A percentile compares a stretch with the other conserved stretches of the same genome.
Evolutionary conservation across 805 yeast genomes (phyloP).

Genomic region (Candida chilensis): DNA sequence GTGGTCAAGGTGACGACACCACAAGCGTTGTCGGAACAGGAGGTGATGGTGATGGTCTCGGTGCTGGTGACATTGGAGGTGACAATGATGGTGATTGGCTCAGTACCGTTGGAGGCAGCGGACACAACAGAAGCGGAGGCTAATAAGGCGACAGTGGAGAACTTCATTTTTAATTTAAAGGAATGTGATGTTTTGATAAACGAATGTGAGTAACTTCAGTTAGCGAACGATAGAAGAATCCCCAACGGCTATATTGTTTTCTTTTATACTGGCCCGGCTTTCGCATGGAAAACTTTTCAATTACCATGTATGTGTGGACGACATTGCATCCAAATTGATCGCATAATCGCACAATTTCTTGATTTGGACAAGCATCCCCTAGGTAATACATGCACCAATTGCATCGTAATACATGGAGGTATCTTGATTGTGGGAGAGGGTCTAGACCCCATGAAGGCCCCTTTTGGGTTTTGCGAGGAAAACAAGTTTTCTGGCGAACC

Average conservation of each 20-base stretch:
- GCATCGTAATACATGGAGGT: no score
- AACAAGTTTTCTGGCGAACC: no score
- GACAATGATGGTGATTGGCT: slow-evolving; percentile 16
- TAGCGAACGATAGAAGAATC: no score
- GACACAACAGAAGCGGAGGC: slow-evolving; percentile 9
- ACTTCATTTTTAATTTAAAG: slow-evolving; percentile 19
- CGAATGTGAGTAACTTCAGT: slow-evolving; percentile 14
- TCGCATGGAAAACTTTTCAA: neutral
- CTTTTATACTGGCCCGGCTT: neutral
- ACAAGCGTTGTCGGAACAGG: slow-evolving; percentile 8
- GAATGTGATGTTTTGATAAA: slow-evolving; percentile 10
- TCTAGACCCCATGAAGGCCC: no score
- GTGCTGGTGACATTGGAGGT: slow-evolving; percentile 8
- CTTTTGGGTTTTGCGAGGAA: no score
- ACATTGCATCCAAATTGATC: neutral
- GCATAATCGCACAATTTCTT: slow-evolving; percentile 19
- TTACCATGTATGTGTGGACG: no score
- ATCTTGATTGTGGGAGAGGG: no score
- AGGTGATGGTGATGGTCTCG: slow-evolving; percentile 4
- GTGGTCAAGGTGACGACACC: slow-evolving; percentile 7
- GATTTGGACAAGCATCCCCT: no score
- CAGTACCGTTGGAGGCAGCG: slow-evolving; percentile 15
- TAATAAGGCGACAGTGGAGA: slow-evolving; percentile 25
- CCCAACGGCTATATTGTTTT: neutral
- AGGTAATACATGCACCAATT: no score